Evolutionary conservation across 2,329 filamentous ascomycete species (phyloP).

Genomic region (Alternaria metachromatica): DNA sequence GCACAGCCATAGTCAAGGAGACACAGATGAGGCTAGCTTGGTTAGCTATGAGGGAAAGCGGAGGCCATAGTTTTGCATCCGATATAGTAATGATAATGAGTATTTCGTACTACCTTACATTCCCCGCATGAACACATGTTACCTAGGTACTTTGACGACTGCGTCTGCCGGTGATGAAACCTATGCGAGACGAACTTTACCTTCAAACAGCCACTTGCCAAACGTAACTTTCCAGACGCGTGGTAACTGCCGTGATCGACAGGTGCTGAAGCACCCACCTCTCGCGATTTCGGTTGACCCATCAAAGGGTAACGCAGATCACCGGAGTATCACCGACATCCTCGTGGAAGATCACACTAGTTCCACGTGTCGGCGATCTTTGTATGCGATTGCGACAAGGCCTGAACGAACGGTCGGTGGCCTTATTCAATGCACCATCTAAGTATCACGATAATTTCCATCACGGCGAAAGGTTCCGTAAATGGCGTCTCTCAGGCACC

Average conservation of each 20-base stretch:
- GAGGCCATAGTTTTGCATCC: not conserved
- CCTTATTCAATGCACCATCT: not conserved
- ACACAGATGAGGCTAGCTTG: constrained; percentile 28
- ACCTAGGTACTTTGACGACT: not conserved
- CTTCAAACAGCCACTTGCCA: not conserved
- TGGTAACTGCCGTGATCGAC: constrained; percentile 4
- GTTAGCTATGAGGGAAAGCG: constrained; percentile 16
- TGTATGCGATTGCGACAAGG: not conserved
- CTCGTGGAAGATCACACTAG: constrained; percentile 4
- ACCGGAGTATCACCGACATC: constrained; percentile 8
- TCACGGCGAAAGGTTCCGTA: not conserved
- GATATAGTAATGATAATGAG: not conserved
- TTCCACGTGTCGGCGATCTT: constrained; percentile 2
- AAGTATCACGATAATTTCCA: not conserved
- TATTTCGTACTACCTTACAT: not conserved
- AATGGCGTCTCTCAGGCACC: not conserved
- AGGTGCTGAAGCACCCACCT: constrained; percentile 1
- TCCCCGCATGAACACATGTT: not conserved
- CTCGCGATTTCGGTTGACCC: not conserved
- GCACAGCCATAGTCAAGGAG: constrained; percentile 12
- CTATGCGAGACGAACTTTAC: not conserved
- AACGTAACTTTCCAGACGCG: not conserved
- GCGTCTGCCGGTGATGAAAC: not conserved
- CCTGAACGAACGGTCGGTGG: not conserved
- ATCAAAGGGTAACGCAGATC: constrained; percentile 6